These are phyloP conservation scores for Clathrus columnatus DNA, from an alignment of 768 basidiomycete genomes.

Conservation along the genomic window DNA sequence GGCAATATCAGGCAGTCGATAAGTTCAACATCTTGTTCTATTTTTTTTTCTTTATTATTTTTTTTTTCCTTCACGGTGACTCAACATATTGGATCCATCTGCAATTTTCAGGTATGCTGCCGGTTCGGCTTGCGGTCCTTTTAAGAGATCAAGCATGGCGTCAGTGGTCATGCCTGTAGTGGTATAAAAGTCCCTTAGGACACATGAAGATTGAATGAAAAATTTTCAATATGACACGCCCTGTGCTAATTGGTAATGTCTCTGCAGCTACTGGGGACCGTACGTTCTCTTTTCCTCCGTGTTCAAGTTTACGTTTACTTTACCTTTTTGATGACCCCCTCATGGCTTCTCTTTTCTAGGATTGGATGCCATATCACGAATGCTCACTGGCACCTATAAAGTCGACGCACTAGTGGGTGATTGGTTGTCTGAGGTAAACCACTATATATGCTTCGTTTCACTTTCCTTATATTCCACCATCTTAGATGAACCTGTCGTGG, in stretches of 20 bases:
- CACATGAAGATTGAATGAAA: not conserved
- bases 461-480: not conserved
- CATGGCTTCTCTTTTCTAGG: not conserved
- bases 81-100: not conserved
- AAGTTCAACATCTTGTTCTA: no score
- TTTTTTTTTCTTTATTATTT: not conserved
- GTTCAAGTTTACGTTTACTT: no score
- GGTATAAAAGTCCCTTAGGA: not conserved
- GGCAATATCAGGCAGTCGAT: not conserved
- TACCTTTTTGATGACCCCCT: not conserved
- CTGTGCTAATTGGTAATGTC: conserved; percentile 7
- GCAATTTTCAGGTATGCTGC: not conserved
- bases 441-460: not conserved
- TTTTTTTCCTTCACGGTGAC: not conserved
- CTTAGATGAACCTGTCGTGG: conserved; percentile 5
- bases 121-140: not conserved
- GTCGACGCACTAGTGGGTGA: conserved; percentile 8
- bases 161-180: not conserved
- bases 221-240: not conserved
- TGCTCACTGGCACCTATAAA: not conserved
- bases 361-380: not conserved
- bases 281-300: not conserved
- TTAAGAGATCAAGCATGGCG: not conserved
- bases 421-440: not conserved
- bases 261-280: conserved; percentile 5